phyloP scores from a whole-genome alignment of 1,139 yeast genomes.

The Magnusiomyces sp. region DNA sequence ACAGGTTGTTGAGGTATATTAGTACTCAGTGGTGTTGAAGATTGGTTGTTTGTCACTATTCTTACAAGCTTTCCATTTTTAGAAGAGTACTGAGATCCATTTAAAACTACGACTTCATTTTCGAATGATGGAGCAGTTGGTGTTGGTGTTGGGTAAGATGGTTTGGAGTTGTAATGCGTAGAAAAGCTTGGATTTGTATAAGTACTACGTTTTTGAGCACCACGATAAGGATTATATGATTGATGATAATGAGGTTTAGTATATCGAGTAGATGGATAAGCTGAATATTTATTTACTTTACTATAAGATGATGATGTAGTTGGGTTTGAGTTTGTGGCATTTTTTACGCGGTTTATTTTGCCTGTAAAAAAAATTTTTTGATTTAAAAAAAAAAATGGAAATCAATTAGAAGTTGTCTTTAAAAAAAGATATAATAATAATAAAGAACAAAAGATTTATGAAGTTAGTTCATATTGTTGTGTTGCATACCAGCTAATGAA shows the following conservation, averaged over 20 bases:
- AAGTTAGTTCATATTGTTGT: too few relatives aligned
- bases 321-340: not conserved
- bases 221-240: not conserved
- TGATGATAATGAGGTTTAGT: not conserved
- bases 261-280: not conserved
- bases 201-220: not conserved
- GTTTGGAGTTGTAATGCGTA: not conserved
- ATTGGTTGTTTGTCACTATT: not conserved
- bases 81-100: not conserved
- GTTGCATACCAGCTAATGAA: slow-evolving; percentile 12
- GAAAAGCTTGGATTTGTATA: not conserved
- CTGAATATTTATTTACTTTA: slow-evolving; percentile 11
- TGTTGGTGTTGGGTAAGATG: not conserved
- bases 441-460: not conserved
- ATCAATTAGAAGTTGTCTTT: not conserved
- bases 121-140: not conserved
- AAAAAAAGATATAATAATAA: not conserved
- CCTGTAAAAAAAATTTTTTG: slow-evolving; percentile 5
- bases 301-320: not conserved
- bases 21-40: not conserved
- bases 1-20: not conserved
- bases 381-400: too few relatives aligned
- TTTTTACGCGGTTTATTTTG: slow-evolving; percentile 13
- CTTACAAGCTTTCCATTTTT: not conserved
- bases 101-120: not conserved